These are phyloP conservation scores for Boletus eberwhitei DNA, from an alignment of 768 basidiomycete species.

Conservation along the genomic window DNA sequence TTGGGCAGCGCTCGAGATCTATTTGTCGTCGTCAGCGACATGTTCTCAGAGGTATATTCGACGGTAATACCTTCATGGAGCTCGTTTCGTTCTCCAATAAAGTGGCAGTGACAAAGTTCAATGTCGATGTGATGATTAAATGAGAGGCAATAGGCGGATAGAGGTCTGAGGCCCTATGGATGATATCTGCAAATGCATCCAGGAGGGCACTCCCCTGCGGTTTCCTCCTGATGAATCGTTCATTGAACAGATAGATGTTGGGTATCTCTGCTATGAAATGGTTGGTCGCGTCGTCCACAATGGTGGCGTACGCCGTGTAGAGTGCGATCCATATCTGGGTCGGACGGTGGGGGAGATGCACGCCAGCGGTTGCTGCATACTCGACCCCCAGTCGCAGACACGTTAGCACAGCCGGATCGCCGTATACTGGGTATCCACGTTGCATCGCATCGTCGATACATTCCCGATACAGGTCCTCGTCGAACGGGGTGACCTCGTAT, in stretches of 20 bases:
- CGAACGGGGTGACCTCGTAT: neutral
- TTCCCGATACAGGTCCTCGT: neutral
- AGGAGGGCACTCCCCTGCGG: conserved; percentile 29
- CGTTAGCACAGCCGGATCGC: neutral
- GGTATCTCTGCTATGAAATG: neutral
- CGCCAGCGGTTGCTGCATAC: conserved; percentile 10
- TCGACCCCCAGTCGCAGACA: neutral
- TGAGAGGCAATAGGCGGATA: conserved; percentile 28
- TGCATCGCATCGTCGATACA: neutral
- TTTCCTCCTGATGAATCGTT: neutral
- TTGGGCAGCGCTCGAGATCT: neutral
- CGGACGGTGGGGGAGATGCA: conserved; percentile 17
- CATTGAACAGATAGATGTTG: neutral
- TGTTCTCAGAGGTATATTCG: neutral
- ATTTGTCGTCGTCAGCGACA: neutral
- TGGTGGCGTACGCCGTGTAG: conserved; percentile 32
- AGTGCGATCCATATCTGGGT: conserved; percentile 29
- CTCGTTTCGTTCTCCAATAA: conserved; percentile 23
- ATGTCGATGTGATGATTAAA: conserved; percentile 32
- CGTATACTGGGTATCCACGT: neutral
- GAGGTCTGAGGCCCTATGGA: conserved; percentile 24
- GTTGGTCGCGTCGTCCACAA: conserved; percentile 30
- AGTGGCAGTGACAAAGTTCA: conserved; percentile 28
- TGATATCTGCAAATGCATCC: conserved; percentile 28
- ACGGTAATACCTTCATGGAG: conserved; percentile 18